phyloP scores from a whole-genome alignment of 2,329 filamentous ascomycete genomes.

The Fusarium continuum region DNA sequence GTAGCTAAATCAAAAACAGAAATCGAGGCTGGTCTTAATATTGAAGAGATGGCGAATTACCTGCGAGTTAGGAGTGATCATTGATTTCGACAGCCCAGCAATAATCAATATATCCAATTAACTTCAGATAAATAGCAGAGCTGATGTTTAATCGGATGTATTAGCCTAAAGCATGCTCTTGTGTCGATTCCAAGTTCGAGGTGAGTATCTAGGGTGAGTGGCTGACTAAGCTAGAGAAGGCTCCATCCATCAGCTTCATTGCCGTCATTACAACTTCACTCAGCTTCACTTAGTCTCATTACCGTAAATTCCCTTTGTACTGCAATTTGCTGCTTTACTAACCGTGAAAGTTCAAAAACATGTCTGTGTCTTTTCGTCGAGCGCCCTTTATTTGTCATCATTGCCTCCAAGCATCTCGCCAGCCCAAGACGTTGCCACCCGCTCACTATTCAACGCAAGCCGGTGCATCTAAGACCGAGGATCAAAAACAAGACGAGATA shows the following conservation, averaged over 20 bases:
- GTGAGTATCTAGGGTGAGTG: neutral
- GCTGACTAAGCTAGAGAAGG: slow-evolving; percentile 41
- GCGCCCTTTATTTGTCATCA: slow-evolving; percentile 29
- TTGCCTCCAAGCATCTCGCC: slow-evolving; percentile 30
- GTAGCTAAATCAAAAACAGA: neutral
- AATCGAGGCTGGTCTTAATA: neutral
- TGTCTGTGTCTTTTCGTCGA: slow-evolving; percentile 6
- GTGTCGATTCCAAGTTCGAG: too few relatives aligned
- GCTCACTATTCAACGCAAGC: slow-evolving; percentile 33
- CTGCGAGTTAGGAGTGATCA: too few relatives aligned
- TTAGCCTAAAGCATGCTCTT: too few relatives aligned
- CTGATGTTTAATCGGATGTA: too few relatives aligned
- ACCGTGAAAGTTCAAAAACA: neutral
- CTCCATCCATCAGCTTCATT: slow-evolving; percentile 7
- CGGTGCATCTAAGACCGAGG: slow-evolving; percentile 1
- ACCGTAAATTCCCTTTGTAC: neutral
- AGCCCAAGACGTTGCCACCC: neutral
- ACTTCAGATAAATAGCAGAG: too few relatives aligned
- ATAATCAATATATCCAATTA: too few relatives aligned
- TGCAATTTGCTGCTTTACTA: neutral
- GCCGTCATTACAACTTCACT: slow-evolving; percentile 16
- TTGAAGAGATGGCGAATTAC: slow-evolving; percentile 1
- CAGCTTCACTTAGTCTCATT: neutral
- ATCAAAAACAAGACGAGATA: neutral
- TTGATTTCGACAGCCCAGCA: too few relatives aligned